Percentiles rank a stretch among this genome's conserved stretches.
Conservation (phyloP, 176 grass and related monocot genomes). For the Echinochloa phyllopogon region DNA sequence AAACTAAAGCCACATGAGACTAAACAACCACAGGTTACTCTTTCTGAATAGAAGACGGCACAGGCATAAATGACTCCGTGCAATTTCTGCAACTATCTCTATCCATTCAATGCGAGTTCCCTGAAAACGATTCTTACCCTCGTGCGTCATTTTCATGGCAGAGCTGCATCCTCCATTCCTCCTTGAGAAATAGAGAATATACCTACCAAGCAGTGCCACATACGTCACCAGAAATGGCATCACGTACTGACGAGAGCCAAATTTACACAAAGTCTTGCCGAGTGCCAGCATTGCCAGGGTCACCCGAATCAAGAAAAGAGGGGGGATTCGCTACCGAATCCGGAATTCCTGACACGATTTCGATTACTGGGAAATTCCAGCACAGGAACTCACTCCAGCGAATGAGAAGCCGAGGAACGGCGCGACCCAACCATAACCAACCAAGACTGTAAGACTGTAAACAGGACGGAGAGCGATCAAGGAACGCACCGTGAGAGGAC, state of each 20-base stretch:
- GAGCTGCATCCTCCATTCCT: slow-evolving; percentile 30
- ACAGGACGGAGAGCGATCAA: slow-evolving; percentile 5
- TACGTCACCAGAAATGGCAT: slow-evolving; percentile 22
- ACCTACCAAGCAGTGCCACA: slow-evolving; percentile 14
- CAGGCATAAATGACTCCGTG: background rate
- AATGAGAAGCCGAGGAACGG: background rate
- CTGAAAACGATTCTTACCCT: background rate
- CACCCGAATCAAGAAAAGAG: background rate
- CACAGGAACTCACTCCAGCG: background rate
- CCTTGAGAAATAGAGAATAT: background rate
- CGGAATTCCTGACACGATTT: slow-evolving; percentile 2
- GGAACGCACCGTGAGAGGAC: slow-evolving; percentile 45
- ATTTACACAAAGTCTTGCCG: slow-evolving; percentile 12
- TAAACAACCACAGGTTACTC: background rate
- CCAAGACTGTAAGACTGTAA: background rate
- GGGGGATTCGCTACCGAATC: background rate
- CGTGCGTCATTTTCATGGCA: slow-evolving; percentile 18
- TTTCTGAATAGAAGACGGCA: background rate
- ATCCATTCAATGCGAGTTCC: background rate
- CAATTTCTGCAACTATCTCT: background rate
- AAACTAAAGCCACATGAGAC: background rate
- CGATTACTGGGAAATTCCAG: background rate
- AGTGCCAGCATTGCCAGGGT: background rate
- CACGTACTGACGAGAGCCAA: background rate
- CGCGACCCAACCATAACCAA: slow-evolving; percentile 18